Evolutionary conservation across 83 land plant species (phyloP), one percentile per base, ranked within the genome.

Genomic region (Thuja plicata): DNA sequence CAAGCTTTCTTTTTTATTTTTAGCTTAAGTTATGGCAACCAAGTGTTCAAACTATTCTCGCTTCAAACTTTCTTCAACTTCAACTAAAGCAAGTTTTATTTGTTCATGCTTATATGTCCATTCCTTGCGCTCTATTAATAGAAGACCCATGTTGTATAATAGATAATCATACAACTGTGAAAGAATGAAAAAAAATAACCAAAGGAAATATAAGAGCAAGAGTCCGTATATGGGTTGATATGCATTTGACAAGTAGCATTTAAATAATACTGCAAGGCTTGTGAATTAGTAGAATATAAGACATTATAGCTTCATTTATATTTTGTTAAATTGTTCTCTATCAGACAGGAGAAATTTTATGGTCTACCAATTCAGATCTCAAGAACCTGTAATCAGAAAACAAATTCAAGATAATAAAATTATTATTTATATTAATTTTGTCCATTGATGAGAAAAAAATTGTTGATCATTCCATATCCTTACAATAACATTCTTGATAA

Each of bases 81-180:
- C 98, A 10, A 70, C 90, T 52, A 97, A 37, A 30, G 88, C 88
- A 45, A 87, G 91, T 86, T 81, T 93, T 40, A 94, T 62, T 73
- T 96, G 94, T 73, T 97, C 99, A 88, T 84, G 89, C 89, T 96
- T 95, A 24, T 93, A 88, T 38, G 87, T 83, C 96, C 94, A 95
- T 34, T 96, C 99, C 87, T 96, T 96, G 88, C 95, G 95, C 89
- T 98, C 99, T 88, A 98, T 93, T 43, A 98, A 88, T 8, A 98
- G 92, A 78, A 97, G 92, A 32, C 99, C 99, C 99, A 98, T 98
- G 45, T 97, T 96, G 86, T 96, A 3, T 41, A 41, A 41, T 41
- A 41, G 43, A 41, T 41, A 41, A 1, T 41, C 43, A 41, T 41
- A 41, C 43, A 41, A 94, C 99, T 97, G 97, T 41, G 43, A 41